phyloP scores from a whole-genome alignment of 441 rosid genomes.

The Cnidoscolus chayamansa region DNA sequence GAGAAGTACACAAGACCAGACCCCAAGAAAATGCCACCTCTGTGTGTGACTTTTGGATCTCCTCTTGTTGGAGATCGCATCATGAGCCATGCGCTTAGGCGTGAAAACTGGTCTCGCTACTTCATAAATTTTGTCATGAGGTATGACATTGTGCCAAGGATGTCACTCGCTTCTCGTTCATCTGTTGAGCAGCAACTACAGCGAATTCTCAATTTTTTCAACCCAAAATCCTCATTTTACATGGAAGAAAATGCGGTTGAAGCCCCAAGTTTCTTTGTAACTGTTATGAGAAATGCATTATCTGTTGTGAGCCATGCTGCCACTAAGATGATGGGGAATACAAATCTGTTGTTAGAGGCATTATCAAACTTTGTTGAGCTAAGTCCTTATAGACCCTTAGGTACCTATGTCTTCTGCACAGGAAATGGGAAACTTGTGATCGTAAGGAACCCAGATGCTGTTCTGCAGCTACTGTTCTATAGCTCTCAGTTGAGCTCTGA shows the following conservation, averaged over 20 bases:
- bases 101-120: slow-evolving; percentile 69
- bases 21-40: slow-evolving; percentile 19
- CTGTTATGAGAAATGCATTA: slow-evolving; percentile 49
- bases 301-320: slow-evolving; percentile 50
- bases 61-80: slow-evolving; percentile 67
- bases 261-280: slow-evolving; percentile 28
- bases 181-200: slow-evolving; percentile 33
- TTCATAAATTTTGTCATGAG: slow-evolving; percentile 64
- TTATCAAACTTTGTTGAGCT: slow-evolving; percentile 49
- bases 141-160: slow-evolving; percentile 68
- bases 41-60: slow-evolving; percentile 78
- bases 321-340: slow-evolving; percentile 53
- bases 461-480: slow-evolving; percentile 67
- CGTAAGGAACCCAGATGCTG: slow-evolving; percentile 61
- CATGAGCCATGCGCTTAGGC: slow-evolving; percentile 59
- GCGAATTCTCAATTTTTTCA: slow-evolving; percentile 34
- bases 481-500: slow-evolving; percentile 45
- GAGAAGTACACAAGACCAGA: slow-evolving; percentile 29
- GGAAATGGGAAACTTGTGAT: slow-evolving; percentile 42
- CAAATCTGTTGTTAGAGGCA: slow-evolving; percentile 53
- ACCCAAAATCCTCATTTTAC: slow-evolving; percentile 16
- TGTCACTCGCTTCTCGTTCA: slow-evolving; percentile 52
- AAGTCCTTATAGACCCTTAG: slow-evolving; percentile 77
- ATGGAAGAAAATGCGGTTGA: slow-evolving; percentile 13
- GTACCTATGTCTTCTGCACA: slow-evolving; percentile 60